Percentiles rank a stretch among this genome's conserved stretches.
phyloP scores from a whole-genome alignment of 1,139 yeast genomes.

The Arxiozyma slooffiae region DNA sequence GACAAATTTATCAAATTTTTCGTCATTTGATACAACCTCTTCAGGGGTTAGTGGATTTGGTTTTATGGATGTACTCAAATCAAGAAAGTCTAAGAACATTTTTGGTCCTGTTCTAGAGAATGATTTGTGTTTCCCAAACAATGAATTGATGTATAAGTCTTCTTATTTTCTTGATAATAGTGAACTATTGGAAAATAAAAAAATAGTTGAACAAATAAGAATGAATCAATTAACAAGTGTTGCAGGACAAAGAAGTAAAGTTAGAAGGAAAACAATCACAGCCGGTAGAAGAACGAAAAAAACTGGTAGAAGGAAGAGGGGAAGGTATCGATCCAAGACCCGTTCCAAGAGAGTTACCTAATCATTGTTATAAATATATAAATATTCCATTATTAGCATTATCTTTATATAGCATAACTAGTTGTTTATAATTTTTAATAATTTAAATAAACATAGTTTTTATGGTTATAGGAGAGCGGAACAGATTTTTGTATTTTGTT shows the following conservation, averaged over 20 bases:
- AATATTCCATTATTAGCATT: background rate
- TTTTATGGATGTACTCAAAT: conserved; percentile 11
- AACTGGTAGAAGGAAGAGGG: conserved; percentile 1
- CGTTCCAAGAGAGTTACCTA: background rate
- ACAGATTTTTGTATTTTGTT: background rate
- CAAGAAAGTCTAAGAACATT: conserved; percentile 4
- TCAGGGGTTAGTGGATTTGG: conserved; percentile 3
- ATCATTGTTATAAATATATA: background rate
- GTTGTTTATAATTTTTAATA: too few relatives aligned
- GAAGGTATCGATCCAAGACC: background rate
- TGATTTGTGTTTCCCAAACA: background rate
- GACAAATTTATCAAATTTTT: conserved; percentile 10
- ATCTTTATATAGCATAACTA: background rate
- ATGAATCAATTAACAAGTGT: background rate
- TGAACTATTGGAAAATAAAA: background rate
- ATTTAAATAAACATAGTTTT: too few relatives aligned
- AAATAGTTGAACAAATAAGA: conserved; percentile 1
- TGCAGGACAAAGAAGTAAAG: conserved; percentile 3
- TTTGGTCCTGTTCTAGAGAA: background rate
- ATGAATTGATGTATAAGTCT: background rate
- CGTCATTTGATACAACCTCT: conserved; percentile 8
- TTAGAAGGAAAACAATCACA: background rate
- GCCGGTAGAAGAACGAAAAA: background rate
- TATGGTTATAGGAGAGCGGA: background rate
- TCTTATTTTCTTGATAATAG: background rate